Base-by-base conservation (phyloP, 805 yeast species). In the Yamadazyma philogaea region DNA sequence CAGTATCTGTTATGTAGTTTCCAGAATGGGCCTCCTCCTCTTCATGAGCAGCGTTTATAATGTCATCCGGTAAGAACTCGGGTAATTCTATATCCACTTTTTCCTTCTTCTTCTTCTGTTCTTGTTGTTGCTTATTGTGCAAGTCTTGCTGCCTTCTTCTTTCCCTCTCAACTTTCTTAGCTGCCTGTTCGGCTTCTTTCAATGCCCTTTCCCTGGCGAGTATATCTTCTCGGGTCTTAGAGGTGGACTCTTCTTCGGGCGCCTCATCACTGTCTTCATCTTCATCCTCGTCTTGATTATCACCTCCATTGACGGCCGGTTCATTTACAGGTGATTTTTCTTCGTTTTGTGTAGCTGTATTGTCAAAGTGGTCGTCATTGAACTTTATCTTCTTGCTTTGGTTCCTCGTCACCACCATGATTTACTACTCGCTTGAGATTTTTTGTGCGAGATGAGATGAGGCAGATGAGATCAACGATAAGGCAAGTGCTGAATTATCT, bases 201-300 rank as follows among this genome's bases (percentile, higher is more conserved):
- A 49, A 50, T 31, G 60, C 55, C 28, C 54, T 53, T 43, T 61
- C 59, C 40, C 56, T 55, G 30, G 59, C 56, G 34, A 65, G 43
- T 34, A 58, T 44, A 2, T 52, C 56, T 32, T 57, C 43, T 39
- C 59, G 66, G 26, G 66, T 50, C 30, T 50, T 48, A 6, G 55
- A 42, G 5, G 64, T 62, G 7, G 71, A 62, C 43, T 70, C 74
- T 48, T 69, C 75, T 52, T 70, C 75, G 12, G 75, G 75, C 1
- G 74, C 75, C 7, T 65, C 72, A 48, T 68, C 58, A 24, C 40
- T 34, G 11, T 37, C 46, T 7, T 36, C 19, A n/a, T 27, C 40
- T 6, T 34, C 44, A 30, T 19, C 26, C 15, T 19, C 26, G 16
- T 19, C 24, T 8, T 39, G 50, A 12, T 43, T 48, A 14, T 44